Base-by-base conservation (phyloP, 2,329 filamentous ascomycete species). In the Colletotrichum limetticola region DNA sequence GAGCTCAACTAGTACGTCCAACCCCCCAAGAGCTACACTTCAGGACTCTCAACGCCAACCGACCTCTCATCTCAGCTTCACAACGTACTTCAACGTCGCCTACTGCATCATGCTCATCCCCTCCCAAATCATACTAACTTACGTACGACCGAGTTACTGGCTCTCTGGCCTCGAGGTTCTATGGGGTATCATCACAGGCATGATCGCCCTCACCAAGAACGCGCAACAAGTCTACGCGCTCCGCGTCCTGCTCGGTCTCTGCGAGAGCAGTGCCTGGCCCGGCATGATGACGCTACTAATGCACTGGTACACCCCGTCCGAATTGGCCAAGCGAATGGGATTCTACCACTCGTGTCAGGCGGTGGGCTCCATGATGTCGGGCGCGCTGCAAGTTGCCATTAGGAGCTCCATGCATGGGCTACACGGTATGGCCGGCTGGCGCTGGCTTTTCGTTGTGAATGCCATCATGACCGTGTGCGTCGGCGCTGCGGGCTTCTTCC, bases 281-380 rank as follows among this genome's bases (percentile, higher is more conserved):
- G 71, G 71, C 9, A 73, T 73, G 71, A 66, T 73, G 68, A 84
- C 83, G 57, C 81, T 83, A 0, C 82, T 86, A 53, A 83, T 85
- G 8, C 82, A 81, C 1, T 86, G 85, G 85, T 86, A 86, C 71
- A 78, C 79, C 74, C 60, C 66, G 7, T 70, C 66, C 6, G 71
- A 73, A 49, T 83, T 87, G 0, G 89, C 87, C 66, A 90, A 90
- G 75, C 84, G 89, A 11, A 82, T 84, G 1, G 84, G 84, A 60
- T 83, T 87, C 59, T 86, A 86, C 76, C 83, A 86, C 67, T 83
- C 88, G 1, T 86, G 85, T 28, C 86, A 87, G 12, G 86, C 85
- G 4, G 82, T 89, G 0, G 88, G 87, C 1, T 81, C 83, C 22
- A 89, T 90, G 86, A 86, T 90, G 66, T 87, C 86, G 24, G 88